These are phyloP conservation scores for Coprinopsis strossmayeri DNA, from an alignment of 768 basidiomycete genomes.

Conservation along the genomic window DNA sequence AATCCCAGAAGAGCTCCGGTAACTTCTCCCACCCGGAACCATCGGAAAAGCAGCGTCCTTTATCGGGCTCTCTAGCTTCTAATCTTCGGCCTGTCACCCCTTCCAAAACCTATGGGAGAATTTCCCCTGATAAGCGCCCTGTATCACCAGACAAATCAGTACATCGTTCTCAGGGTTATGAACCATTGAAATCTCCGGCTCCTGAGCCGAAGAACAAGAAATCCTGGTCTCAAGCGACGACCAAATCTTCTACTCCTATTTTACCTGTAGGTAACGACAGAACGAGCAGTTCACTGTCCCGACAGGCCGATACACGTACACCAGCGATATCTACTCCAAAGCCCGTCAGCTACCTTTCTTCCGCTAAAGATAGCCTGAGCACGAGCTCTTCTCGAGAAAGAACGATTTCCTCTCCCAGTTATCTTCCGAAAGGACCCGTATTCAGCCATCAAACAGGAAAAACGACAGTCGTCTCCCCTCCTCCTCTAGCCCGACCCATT, in stretches of 20 bases:
- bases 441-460: constrained; percentile 21
- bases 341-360: constrained; percentile 1
- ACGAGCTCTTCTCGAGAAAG: constrained; percentile 15
- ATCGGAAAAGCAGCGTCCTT: constrained; percentile 5
- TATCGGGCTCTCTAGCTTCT: not conserved
- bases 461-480: constrained; percentile 25
- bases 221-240: no score
- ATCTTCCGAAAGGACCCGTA: constrained; percentile 15
- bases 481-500: constrained; percentile 47
- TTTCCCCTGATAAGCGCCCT: constrained; percentile 7
- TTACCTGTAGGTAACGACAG: no score
- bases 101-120: not conserved
- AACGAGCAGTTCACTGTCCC: not conserved
- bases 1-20: constrained; percentile 5
- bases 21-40: not conserved
- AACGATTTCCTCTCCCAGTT: constrained; percentile 14
- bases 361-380: constrained; percentile 14
- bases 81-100: not conserved
- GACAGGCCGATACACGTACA: not conserved
- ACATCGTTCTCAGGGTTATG: not conserved
- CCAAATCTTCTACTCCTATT: constrained; percentile 1
- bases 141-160: constrained; percentile 12
- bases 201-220: not conserved
- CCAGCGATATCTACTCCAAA: not conserved
- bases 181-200: not conserved